These are phyloP conservation scores for Fusarium musae DNA, from an alignment of 2,329 filamentous ascomycete genomes.

Conservation along the genomic window DNA sequence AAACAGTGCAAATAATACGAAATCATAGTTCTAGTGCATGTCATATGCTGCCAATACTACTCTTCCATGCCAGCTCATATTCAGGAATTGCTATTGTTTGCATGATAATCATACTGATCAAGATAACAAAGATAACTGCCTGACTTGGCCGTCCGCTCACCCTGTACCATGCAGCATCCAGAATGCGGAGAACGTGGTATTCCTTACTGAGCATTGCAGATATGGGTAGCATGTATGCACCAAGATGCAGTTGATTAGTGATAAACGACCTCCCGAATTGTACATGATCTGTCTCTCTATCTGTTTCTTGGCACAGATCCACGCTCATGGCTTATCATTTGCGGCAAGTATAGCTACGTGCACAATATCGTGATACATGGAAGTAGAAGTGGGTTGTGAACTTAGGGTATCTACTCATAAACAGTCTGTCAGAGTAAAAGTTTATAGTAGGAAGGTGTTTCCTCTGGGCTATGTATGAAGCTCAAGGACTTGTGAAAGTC, in stretches of 20 bases:
- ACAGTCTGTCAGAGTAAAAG: not conserved
- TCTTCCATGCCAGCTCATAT: fast-evolving
- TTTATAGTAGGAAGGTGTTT: fast-evolving
- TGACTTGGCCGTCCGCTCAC: not conserved
- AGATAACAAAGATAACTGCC: not conserved
- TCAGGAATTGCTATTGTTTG: not conserved
- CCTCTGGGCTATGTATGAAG: not conserved
- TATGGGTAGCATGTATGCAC: not conserved
- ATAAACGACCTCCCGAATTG: fast-evolving
- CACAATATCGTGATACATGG: fast-evolving
- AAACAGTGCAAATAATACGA: fast-evolving
- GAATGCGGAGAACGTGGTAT: not conserved
- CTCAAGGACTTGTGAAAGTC: no score
- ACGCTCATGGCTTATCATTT: fast-evolving
- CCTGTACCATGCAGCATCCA: not conserved
- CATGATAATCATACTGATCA: not conserved
- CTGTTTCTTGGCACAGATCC: no score
- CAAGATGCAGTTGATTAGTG: not conserved
- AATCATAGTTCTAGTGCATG: fast-evolving
- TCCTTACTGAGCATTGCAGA: no score
- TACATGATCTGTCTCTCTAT: not conserved
- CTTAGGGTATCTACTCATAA: not conserved
- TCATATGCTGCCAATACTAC: fast-evolving
- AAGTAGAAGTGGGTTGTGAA: not conserved
- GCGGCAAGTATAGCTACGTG: not conserved